phyloP scores from a whole-genome alignment of 2,329 filamentous ascomycete species.

The Phaeosphaeria sp. region DNA sequence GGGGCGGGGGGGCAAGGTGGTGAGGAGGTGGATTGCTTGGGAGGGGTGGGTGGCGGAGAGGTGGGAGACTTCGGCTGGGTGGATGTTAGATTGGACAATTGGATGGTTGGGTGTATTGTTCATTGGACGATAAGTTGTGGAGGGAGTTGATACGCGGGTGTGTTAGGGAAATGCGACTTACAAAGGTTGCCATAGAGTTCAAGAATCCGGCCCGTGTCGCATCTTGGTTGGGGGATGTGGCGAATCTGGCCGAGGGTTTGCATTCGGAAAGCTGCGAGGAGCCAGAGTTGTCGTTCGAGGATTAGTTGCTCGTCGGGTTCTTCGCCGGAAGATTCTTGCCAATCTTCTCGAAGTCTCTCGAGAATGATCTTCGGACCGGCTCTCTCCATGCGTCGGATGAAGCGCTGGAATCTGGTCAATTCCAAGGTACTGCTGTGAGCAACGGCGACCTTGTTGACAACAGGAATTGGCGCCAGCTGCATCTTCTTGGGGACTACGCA shows the following conservation, averaged over 20 bases:
- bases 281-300: constrained; percentile 66
- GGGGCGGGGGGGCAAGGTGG: constrained; percentile 37
- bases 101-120: constrained; percentile 16
- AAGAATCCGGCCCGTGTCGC: constrained; percentile 43
- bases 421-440: constrained; percentile 30
- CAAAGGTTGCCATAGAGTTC: constrained; percentile 50
- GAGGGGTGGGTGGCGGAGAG: constrained; percentile 51
- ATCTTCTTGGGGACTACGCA: constrained; percentile 23
- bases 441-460: constrained; percentile 20
- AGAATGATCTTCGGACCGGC: constrained; percentile 62
- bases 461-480: constrained; percentile 19
- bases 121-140: background rate
- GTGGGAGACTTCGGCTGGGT: constrained; percentile 53
- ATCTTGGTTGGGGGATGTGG: constrained; percentile 30
- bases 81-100: constrained; percentile 16
- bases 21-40: constrained; percentile 47
- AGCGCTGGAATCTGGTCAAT: constrained; percentile 57
- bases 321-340: constrained; percentile 48
- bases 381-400: constrained; percentile 63
- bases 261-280: constrained; percentile 63
- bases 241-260: constrained; percentile 40
- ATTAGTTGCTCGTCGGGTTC: constrained; percentile 56
- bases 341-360: constrained; percentile 61
- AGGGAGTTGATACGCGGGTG: background rate
- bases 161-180: constrained; percentile 33